Evolutionary conservation across 2,329 filamentous ascomycete species (phyloP).

Genomic region (Trichophyton mentagrophytes): DNA sequence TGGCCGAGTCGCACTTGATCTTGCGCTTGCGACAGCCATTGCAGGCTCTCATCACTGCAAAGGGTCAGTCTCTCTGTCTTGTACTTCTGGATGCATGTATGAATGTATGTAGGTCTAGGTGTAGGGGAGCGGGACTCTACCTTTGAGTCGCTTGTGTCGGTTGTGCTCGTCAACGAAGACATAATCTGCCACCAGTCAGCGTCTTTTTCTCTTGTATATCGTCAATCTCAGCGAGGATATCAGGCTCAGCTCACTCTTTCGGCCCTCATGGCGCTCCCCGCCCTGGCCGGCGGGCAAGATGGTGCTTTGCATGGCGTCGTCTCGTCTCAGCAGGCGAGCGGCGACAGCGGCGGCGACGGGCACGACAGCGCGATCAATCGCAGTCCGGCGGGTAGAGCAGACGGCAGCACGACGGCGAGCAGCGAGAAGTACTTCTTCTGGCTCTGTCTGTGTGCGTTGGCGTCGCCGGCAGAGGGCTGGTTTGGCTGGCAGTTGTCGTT

Average conservation of each 20-base stretch:
- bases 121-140: slow-evolving; percentile 43
- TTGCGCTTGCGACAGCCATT: slow-evolving; percentile 90
- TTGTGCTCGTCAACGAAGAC: slow-evolving; percentile 99
- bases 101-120: too few species aligned
- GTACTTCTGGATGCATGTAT: neutral
- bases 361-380: too few species aligned
- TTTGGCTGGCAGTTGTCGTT: too few species aligned
- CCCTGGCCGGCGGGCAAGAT: neutral
- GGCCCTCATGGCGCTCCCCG: slow-evolving; percentile 57
- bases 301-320: neutral
- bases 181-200: slow-evolving; percentile 54
- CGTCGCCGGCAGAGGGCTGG: too few species aligned
- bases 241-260: slow-evolving; percentile 53
- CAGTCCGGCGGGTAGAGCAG: too few species aligned
- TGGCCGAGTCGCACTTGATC: slow-evolving; percentile 95
- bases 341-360: too few species aligned
- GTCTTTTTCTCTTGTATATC: neutral
- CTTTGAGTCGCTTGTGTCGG: slow-evolving; percentile 90
- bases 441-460: too few species aligned
- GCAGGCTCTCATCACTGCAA: slow-evolving; percentile 87
- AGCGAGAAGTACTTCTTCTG: too few species aligned
- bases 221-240: neutral
- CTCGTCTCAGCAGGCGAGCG: too few species aligned
- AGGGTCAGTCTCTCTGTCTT: slow-evolving; percentile 10
- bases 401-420: too few species aligned